phyloP scores from a whole-genome alignment of 2,329 filamentous ascomycete genomes.

The Phialemoniopsis sp. region DNA sequence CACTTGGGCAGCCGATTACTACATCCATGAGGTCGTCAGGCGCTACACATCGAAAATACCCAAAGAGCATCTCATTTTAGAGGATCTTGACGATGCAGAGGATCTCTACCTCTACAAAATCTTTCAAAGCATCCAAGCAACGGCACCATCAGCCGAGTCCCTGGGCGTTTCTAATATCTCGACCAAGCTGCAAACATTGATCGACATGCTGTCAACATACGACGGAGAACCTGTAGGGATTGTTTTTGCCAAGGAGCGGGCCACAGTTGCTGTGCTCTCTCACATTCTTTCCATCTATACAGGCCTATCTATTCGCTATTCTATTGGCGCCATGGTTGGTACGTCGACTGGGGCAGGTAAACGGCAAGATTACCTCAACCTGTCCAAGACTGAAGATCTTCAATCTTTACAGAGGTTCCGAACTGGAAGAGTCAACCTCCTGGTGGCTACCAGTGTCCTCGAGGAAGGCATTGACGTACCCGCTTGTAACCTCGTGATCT shows the following conservation, averaged over 20 bases:
- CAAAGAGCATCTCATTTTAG: conserved; percentile 19
- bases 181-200: conserved; percentile 51
- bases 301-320: conserved; percentile 36
- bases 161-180: conserved; percentile 33
- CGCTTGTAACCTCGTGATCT: conserved; percentile 58
- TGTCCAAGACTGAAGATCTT: conserved; percentile 20
- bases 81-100: conserved; percentile 40
- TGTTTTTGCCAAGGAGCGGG: conserved; percentile 63
- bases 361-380: conserved; percentile 32
- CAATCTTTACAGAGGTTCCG: conserved; percentile 46
- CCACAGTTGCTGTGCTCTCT: conserved; percentile 55
- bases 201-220: conserved; percentile 42
- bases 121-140: conserved; percentile 24
- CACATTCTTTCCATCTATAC: conserved; percentile 54
- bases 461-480: conserved; percentile 68
- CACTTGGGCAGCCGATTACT: conserved; percentile 64
- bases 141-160: conserved; percentile 9
- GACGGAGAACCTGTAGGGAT: conserved; percentile 50
- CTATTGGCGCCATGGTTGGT: conserved; percentile 52
- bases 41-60: conserved; percentile 18
- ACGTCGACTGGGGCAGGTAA: conserved; percentile 32
- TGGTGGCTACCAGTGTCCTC: conserved; percentile 60
- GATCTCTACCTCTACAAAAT: conserved; percentile 49
- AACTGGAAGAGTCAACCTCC: conserved; percentile 47
- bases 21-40: conserved; percentile 47